A percentile compares a stretch with the other conserved stretches of the same genome.
Evolutionary conservation across 768 basidiomycete species (phyloP).

Genomic region (Termitomyces sp.): DNA sequence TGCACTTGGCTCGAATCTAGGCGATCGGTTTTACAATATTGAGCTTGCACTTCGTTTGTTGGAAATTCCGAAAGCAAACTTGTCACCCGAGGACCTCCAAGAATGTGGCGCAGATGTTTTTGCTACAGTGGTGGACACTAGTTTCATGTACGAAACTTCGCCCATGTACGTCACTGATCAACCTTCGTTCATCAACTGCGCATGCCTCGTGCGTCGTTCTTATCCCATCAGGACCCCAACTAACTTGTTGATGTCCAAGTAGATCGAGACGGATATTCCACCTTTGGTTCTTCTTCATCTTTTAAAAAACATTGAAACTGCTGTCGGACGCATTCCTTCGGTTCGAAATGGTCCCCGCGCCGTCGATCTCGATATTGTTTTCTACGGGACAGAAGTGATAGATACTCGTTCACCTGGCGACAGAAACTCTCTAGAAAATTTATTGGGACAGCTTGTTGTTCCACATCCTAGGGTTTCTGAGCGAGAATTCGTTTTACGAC

Average conservation of each 20-base stretch:
- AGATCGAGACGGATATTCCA: slow-evolving; percentile 73
- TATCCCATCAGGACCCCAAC: not conserved
- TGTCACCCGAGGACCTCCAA: slow-evolving; percentile 14
- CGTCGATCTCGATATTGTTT: slow-evolving; percentile 83
- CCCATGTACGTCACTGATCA: slow-evolving; percentile 97
- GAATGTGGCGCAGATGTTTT: slow-evolving; percentile 14
- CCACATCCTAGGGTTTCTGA: slow-evolving; percentile 82
- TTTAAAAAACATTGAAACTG: slow-evolving; percentile 67
- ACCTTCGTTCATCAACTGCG: slow-evolving; percentile 83
- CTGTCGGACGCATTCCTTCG: slow-evolving; percentile 74
- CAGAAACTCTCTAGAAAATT: slow-evolving; percentile 39
- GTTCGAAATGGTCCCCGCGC: slow-evolving; percentile 84
- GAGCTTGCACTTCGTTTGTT: slow-evolving; percentile 69
- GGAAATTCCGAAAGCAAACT: slow-evolving; percentile 37
- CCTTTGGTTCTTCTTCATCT: slow-evolving; percentile 54
- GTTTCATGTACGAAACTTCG: slow-evolving; percentile 87
- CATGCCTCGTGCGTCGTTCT: slow-evolving; percentile 65
- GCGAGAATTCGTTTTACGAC: slow-evolving; percentile 88
- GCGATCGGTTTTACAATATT: slow-evolving; percentile 81
- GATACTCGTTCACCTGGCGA: slow-evolving; percentile 45
- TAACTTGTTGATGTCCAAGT: not conserved
- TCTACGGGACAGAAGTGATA: slow-evolving; percentile 59
- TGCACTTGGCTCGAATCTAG: slow-evolving; percentile 87
- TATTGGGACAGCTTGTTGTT: slow-evolving; percentile 66
- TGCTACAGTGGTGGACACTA: slow-evolving; percentile 60